A percentile compares a stretch with the other conserved stretches of the same genome.
phyloP scores from a whole-genome alignment of 176 grass and related monocot species.

The Bonia amplexicaulis region DNA sequence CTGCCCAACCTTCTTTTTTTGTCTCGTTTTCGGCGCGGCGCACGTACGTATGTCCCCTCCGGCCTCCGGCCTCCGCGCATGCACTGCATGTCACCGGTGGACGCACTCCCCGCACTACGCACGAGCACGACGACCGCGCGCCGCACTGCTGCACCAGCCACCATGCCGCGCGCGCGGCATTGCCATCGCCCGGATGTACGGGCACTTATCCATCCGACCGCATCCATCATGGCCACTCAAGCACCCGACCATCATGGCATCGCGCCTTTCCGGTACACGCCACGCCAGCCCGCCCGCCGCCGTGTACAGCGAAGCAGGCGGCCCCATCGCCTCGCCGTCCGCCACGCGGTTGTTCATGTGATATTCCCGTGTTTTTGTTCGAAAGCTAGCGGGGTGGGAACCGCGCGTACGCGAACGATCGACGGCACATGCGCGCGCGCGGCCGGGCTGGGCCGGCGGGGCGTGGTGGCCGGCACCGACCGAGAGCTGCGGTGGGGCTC shows the following conservation, averaged over 20 bases:
- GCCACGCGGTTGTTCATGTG: not conserved
- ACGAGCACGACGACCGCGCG: not conserved
- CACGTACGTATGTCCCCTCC: not conserved
- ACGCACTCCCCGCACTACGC: not conserved
- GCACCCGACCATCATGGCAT: not conserved
- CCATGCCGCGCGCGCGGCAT: not conserved
- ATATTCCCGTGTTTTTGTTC: not conserved
- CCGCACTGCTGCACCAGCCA: not conserved
- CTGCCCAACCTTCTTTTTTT: not conserved
- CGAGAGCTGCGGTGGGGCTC: slow-evolving; percentile 1
- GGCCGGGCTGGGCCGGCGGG: not conserved
- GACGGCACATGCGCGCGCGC: slow-evolving; percentile 20
- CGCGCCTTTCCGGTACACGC: not conserved
- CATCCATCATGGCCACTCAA: not conserved
- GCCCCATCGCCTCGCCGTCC: not conserved
- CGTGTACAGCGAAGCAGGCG: not conserved
- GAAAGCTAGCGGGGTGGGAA: not conserved
- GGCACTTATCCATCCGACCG: not conserved
- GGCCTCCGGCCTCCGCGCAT: not conserved
- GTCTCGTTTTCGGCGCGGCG: not conserved
- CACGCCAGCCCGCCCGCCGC: not conserved
- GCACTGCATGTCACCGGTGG: not conserved
- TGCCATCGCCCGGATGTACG: not conserved
- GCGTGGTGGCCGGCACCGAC: not conserved
- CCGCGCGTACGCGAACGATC: not conserved